Evolutionary conservation across 257 asterid species (phyloP), one percentile per base, ranked within the genome.

Genomic region (Parsonsia alboflavescens): DNA sequence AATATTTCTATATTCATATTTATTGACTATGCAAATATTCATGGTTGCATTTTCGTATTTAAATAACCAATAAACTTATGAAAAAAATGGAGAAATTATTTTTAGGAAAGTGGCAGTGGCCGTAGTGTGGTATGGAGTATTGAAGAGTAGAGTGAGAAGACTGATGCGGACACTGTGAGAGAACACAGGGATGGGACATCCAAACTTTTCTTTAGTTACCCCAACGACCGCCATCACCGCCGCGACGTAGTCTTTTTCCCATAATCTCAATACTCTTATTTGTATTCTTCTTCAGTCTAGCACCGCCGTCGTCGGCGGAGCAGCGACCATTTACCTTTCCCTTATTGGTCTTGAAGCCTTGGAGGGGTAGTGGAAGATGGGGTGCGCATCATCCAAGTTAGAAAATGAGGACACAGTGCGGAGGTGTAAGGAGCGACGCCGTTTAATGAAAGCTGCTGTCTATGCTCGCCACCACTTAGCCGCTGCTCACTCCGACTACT

Each of bases 371-470:
- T 6, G 15, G 26, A 45, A 0, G 10, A 95, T 95, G 99, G 99
- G 99, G 10, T 95, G 99, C 87, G 30, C 97, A 70, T 90, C 92
- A 62, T 95, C 99, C 56, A 95, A 95, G 91, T 92, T 95, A 67
- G 96, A 90, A 62, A 95, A 95, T 81, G 99, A 95, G 87, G 99
- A 95, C 78, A 92, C 97, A 0, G 99, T 95, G 65, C 92, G 96
- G 65, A 96, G 98, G 59, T 95, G 99, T 85, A 95, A 95, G 90
- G 98, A 92, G 53, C 97, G 99, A n/a, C 96, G 98, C 82, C 93
- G 94, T 81, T 88, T 92, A 33, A 95, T 95, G 89, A 95, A 92
- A 71, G 96, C 88, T 13, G 93, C 94, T 0, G 97, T 94, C 72
- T 80, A 68, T 79, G 89, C 99, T 75, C 96, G 99, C 71, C 97